These are phyloP conservation scores for Vigna reflexopilosa DNA, from an alignment of 306 rosid genomes.

Conservation along the genomic window DNA sequence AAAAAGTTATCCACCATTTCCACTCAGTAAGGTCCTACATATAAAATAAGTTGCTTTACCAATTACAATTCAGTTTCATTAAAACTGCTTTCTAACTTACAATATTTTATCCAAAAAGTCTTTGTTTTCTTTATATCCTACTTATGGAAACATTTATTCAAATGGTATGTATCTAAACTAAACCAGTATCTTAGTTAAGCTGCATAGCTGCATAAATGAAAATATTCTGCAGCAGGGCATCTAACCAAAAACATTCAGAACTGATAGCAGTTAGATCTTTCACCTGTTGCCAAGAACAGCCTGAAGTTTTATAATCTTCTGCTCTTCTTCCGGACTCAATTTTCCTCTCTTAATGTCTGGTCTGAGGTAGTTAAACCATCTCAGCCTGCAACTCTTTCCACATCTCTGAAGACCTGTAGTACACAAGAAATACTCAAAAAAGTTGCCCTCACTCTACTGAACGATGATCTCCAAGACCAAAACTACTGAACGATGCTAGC, in stretches of 20 bases:
- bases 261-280: background rate
- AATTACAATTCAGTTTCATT: background rate
- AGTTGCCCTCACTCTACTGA: background rate
- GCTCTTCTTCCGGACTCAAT: conserved; percentile 34
- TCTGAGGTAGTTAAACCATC: conserved; percentile 46
- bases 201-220: background rate
- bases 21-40: background rate
- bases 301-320: conserved; percentile 25
- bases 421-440: background rate
- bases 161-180: too few relatives aligned
- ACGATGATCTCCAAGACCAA: background rate
- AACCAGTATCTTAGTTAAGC: too few relatives aligned
- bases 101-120: background rate
- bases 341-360: conserved; percentile 45
- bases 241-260: background rate
- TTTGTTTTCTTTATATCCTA: background rate
- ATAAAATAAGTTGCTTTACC: background rate
- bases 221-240: background rate
- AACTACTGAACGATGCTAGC: background rate
- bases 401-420: conserved; percentile 41
- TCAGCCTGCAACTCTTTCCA: conserved; percentile 48
- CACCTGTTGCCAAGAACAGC: conserved; percentile 42
- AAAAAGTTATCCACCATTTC: background rate
- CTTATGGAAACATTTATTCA: background rate
- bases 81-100: too few relatives aligned